Base-by-base conservation (phyloP, 2,329 filamentous ascomycete species). In the Tolypocladium nubicola region DNA sequence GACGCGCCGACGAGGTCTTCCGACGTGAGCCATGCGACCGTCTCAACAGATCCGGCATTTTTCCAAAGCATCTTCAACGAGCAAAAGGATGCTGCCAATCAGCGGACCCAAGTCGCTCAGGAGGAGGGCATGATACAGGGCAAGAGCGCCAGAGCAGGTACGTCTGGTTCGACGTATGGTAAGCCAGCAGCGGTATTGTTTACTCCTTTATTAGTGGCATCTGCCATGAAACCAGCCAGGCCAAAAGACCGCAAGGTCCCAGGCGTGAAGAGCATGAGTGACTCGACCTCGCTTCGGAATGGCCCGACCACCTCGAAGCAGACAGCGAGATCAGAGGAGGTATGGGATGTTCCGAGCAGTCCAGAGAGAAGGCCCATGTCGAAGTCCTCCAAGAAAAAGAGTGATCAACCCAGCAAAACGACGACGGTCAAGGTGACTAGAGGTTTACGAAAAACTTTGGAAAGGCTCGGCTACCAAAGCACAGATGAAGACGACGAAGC, bases 61-160 rank as follows among this genome's bases (percentile, higher is more conserved):
- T 81, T 81, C 60, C 73, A 73, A 52, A 71, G 68, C 54, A 63
- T 81, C 11, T 80, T 78, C 58, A 69, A 77, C 26, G 75, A 79
- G 53, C 76, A 80, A 62, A 70, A 72, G 43, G 67, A 68, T 39
- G 68, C 70, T 26, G 64, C 66, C 19, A 59, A 57, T 33, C 62
- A 65, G 50, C 60, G 64, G 26, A 11, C 13, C 11, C 23, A 30
- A 30, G 39, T 43, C 39, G 54, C 21, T 38, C 54, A 60, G 9
- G 6, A 21, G 19, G 39, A 41, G 14, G n/a, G 9, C n/a, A 8
- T 21, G n/a, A 11, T 13, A 16, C 26, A 50, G 47, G 30, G 1
- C 47, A 21, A 21, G 47, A 35, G 10, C 19, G 47, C 19, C 14
- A 13, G 19, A 19, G 37, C 47, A 50, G 47, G 47, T 50, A 35